Evolutionary conservation across 306 rosid genomes (phyloP).

Genomic region (Psophocarpus tetragonolobus): DNA sequence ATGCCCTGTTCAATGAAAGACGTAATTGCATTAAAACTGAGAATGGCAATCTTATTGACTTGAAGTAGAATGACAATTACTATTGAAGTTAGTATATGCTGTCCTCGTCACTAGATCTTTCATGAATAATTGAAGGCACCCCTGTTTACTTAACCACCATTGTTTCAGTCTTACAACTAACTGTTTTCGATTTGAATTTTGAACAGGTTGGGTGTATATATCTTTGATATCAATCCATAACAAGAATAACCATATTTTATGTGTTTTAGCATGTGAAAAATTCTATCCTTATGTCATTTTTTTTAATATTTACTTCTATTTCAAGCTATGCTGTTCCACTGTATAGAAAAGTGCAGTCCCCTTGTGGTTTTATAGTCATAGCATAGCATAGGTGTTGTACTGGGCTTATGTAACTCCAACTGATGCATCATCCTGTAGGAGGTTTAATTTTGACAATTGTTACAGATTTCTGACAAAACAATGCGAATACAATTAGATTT

Average conservation of each 20-base stretch:
- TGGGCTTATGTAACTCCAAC: background rate
- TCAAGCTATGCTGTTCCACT: background rate
- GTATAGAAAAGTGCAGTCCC: background rate
- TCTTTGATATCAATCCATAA: background rate
- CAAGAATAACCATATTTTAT: background rate
- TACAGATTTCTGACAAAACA: background rate
- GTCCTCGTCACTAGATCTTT: background rate
- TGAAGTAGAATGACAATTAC: background rate
- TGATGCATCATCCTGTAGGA: background rate
- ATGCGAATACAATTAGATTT: background rate
- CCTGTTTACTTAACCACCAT: background rate
- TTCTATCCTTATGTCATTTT: background rate
- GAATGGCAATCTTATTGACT: background rate
- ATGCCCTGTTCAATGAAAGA: background rate
- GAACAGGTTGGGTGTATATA: background rate
- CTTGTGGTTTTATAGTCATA: background rate
- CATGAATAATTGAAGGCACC: background rate
- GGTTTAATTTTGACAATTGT: background rate
- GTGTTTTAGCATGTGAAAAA: background rate
- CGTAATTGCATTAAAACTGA: background rate
- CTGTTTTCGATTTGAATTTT: background rate
- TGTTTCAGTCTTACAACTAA: background rate
- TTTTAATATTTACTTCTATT: background rate
- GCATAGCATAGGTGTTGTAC: background rate
- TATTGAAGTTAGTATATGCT: background rate